These are phyloP conservation scores for Paradendryphiella salina DNA, from an alignment of 2,329 filamentous ascomycete species.

Conservation along the genomic window DNA sequence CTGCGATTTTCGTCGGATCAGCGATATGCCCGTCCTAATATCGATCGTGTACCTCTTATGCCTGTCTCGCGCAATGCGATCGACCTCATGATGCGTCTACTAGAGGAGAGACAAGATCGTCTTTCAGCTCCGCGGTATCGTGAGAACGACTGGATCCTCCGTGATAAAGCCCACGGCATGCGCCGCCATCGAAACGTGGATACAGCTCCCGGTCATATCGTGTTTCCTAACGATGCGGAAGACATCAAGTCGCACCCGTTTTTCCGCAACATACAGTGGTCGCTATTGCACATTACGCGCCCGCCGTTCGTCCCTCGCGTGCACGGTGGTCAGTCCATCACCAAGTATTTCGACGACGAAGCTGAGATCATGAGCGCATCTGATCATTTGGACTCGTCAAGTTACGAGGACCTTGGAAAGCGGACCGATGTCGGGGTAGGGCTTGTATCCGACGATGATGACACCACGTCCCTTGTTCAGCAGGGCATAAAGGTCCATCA, in stretches of 20 bases:
- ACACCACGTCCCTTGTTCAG: slow-evolving; percentile 1
- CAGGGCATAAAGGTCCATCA: not conserved
- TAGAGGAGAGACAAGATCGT: slow-evolving; percentile 74
- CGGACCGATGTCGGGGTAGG: not conserved
- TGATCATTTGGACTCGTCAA: slow-evolving; percentile 44
- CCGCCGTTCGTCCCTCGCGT: slow-evolving; percentile 84
- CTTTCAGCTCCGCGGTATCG: slow-evolving; percentile 77
- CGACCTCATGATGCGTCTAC: slow-evolving; percentile 72
- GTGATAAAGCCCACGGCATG: slow-evolving; percentile 29
- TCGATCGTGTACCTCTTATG: slow-evolving; percentile 44
- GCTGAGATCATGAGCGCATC: slow-evolving; percentile 61
- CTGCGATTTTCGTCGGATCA: slow-evolving; percentile 69
- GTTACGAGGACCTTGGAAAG: slow-evolving; percentile 26
- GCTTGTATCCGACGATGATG: not conserved
- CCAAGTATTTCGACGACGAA: slow-evolving; percentile 88
- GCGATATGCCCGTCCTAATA: slow-evolving; percentile 58
- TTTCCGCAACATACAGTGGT: slow-evolving; percentile 80
- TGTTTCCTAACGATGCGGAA: slow-evolving; percentile 80
- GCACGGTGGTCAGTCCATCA: slow-evolving; percentile 55
- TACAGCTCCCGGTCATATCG: slow-evolving; percentile 60
- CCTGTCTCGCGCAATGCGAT: slow-evolving; percentile 71
- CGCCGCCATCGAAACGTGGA: slow-evolving; percentile 31
- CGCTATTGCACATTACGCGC: slow-evolving; percentile 66
- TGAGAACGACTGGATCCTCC: slow-evolving; percentile 59
- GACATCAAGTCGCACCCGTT: slow-evolving; percentile 90